Evolutionary conservation across 2,329 filamentous ascomycete species (phyloP), one percentile per base, ranked within the genome.

Genomic region (Sarocladium oryzae): DNA sequence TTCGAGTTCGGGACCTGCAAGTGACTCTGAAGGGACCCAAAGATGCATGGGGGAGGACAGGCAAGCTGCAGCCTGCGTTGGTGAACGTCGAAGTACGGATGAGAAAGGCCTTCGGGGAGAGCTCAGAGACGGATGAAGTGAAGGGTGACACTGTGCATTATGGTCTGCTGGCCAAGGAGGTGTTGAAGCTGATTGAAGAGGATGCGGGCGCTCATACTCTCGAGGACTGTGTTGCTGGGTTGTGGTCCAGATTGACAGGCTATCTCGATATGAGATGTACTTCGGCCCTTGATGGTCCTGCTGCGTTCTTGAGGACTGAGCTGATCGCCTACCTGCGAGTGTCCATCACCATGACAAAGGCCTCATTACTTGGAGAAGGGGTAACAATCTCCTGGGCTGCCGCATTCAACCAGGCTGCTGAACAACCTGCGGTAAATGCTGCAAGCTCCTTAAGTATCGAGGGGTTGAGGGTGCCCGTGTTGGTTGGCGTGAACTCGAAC

Each of bases 141-240:
- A 77, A 81, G 41, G 66, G 67, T n/a, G 86, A 86, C 61, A 90
- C 87, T 2, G 80, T 89, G 21, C 85, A 91, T 68, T 91, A 91
- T 60, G 86, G 87, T 2, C 74, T 71, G 9, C 72, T 90, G 13
- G 84, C 81, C 69, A 89, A 89, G 67, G 72, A 74, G 0, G 72
- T 90, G 13, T 68, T 85, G 28, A 64, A 66, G 21, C 69, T 69
- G 11, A 61, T 84, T 23, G 64, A 67, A 20, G 48, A 36, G 20
- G 13, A 9, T 18, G 21, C 24, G 6, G n/a, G 21, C 3, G 4
- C 7, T 3, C 21, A 43, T 9, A 16, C 13, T 26, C 8, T 50
- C 18, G 18, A 23, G 6, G 11, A 11, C 4, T 33, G 9, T 23
- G 43, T 48, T 21, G 33, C 8, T 4, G 15, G 11, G n/a, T 21